Base-by-base conservation (phyloP, 805 yeast genomes). In the Groenewaldozyma tartarivorans region DNA sequence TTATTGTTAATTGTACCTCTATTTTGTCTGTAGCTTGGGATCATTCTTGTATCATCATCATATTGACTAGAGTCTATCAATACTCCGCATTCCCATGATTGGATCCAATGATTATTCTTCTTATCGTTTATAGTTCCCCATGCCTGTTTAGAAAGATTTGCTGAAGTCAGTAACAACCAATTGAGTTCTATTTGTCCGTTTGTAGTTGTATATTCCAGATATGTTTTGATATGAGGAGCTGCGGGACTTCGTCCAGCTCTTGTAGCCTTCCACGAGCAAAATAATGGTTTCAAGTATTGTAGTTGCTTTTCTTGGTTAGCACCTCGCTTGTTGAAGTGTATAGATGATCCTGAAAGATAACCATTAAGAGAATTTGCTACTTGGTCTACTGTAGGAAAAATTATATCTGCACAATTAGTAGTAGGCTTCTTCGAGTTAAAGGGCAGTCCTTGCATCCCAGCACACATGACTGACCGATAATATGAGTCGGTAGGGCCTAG, bases 81-180 rank as follows among this genome's bases (percentile, higher is more conserved):
- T 0, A 78, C 67, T 1, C 83, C 83, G 1, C 69, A 67, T 52
- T 78, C 84, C 55, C 64, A 77, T 2, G 66, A 74, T 54, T 46
- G 57, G 41, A 60, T 63, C 48, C 48, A 50, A 44, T 51, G 60
- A 42, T 48, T 42, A 38, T 43, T 31, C 38, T 35, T 35, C 41
- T 20, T 37, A 20, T 58, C 41, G 31, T 55, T 49, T 13, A 63
- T 61, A 4, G 54, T 60, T 0, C 95, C 95, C 95, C 95, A 85
- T 1, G 94, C 95, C 45, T 75, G 81, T 41, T 74, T 74, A 24
- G 88, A 79, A 32, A 83, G 52, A 53, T 85, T 85, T 24, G 85
- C 81, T 36, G 87, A 79, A 0, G 92, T 81, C 54, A 81, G 65
- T 4, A 81, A 56, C 16, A 78, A 69, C 94, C 94, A 85, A 38